Percentiles rank a stretch among this genome's conserved stretches.
Conservation (phyloP, 305 asterid genomes). For the Solanum aculeatissimum region DNA sequence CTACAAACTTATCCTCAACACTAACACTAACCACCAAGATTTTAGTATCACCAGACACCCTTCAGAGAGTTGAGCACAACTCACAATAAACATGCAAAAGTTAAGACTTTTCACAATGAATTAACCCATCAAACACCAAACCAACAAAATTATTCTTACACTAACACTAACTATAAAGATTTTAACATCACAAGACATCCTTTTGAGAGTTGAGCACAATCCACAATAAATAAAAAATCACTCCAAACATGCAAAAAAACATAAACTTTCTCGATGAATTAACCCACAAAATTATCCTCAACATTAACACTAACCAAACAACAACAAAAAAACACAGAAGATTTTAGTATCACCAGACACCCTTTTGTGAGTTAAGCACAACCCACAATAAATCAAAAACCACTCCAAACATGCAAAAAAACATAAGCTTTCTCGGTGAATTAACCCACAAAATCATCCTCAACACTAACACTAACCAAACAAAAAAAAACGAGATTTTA, state of each 20-base stretch:
- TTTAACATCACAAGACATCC: constrained; percentile 1
- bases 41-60: background rate
- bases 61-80: background rate
- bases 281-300: background rate
- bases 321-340: background rate
- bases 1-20: background rate
- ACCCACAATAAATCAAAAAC: background rate
- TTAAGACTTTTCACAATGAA: too few relatives aligned
- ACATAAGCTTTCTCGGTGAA: background rate
- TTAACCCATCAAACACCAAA: background rate
- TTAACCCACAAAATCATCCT: background rate
- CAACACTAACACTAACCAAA: background rate
- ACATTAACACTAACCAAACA: background rate
- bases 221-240: background rate
- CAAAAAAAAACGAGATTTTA: background rate
- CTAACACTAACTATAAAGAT: background rate
- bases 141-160: background rate
- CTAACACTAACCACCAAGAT: background rate
- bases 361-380: background rate
- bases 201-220: background rate
- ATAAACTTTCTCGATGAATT: background rate
- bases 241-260: background rate
- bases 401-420: background rate
- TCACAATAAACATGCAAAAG: too few relatives aligned
- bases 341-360: constrained; percentile 1